phyloP scores from a whole-genome alignment of 331 rosid species.

The Pyracantha coccinea region DNA sequence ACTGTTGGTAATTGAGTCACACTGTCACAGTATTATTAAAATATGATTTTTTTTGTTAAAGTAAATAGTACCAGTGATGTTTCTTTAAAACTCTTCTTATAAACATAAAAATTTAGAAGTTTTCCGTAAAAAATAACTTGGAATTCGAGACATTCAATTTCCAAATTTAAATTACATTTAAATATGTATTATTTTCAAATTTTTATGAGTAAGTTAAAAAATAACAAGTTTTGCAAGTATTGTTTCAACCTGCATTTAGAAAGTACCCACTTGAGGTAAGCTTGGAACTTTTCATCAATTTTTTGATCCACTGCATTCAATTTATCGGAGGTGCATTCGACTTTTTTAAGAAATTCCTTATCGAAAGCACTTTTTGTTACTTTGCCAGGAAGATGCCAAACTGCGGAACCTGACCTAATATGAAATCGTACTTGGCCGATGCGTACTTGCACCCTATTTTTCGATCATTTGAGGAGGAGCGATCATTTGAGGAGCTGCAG shows the following conservation, averaged over 20 bases:
- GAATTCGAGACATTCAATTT: no score
- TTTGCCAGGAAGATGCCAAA: constrained; percentile 68
- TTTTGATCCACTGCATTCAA: background rate
- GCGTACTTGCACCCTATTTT: constrained; percentile 95
- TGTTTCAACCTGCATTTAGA: constrained; percentile 90
- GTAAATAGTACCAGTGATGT: no score
- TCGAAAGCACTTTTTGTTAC: background rate
- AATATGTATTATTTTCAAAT: no score
- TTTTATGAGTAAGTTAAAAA: no score
- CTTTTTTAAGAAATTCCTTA: background rate
- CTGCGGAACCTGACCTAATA: constrained; percentile 62
- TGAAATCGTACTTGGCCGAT: constrained; percentile 68
- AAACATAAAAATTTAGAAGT: no score
- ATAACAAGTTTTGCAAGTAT: constrained; percentile 53
- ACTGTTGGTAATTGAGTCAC: no score
- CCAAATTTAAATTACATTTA: no score
- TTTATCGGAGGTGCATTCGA: background rate
- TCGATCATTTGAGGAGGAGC: constrained; percentile 55
- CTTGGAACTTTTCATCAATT: background rate
- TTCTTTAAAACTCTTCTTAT: no score
- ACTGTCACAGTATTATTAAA: no score
- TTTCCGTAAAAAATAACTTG: no score
- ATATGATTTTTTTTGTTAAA: no score
- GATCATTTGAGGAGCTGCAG: constrained; percentile 58
- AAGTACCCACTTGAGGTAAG: constrained; percentile 86